Evolutionary conservation across 1,284 basidiomycete genomes (phyloP).

Genomic region (Ustilago crameri): DNA sequence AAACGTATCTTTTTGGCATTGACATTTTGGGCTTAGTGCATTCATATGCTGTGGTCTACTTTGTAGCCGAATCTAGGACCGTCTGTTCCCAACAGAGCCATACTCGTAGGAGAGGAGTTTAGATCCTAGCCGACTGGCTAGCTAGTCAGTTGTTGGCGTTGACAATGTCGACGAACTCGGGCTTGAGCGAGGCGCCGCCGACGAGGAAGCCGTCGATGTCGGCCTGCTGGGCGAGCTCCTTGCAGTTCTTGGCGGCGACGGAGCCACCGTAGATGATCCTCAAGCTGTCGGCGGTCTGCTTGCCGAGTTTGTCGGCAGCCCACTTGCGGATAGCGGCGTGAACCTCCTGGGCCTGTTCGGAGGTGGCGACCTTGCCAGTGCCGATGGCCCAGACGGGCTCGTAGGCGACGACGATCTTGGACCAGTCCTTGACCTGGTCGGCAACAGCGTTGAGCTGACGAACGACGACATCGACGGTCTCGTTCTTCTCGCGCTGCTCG

Average conservation of each 20-base stretch:
- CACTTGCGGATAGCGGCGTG: slow-evolving; percentile 86
- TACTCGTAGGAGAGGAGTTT: neutral
- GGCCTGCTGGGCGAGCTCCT: slow-evolving; percentile 74
- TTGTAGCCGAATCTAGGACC: no score
- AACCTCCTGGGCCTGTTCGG: slow-evolving; percentile 88
- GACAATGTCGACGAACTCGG: slow-evolving; percentile 83
- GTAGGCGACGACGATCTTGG: slow-evolving; percentile 89
- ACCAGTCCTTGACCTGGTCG: slow-evolving; percentile 79
- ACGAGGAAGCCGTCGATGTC: slow-evolving; percentile 99
- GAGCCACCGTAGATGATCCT: slow-evolving; percentile 96
- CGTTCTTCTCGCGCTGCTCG: slow-evolving; percentile 82
- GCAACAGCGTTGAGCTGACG: slow-evolving; percentile 84
- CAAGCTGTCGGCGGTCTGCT: slow-evolving; percentile 78
- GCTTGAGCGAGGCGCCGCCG: slow-evolving; percentile 96
- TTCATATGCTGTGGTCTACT: no score
- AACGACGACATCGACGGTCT: slow-evolving; percentile 84
- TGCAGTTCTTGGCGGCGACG: slow-evolving; percentile 87
- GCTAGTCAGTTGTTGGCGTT: slow-evolving; percentile 72
- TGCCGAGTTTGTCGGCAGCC: slow-evolving; percentile 77
- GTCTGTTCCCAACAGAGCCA: no score
- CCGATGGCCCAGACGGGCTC: slow-evolving; percentile 94
- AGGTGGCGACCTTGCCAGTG: slow-evolving; percentile 92
- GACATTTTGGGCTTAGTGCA: no score
- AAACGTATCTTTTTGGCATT: no score
- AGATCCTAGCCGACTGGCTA: slow-evolving; percentile 39